These are phyloP conservation scores for Lactifluus subvellereus DNA, from an alignment of 768 basidiomycete species.

Conservation along the genomic window DNA sequence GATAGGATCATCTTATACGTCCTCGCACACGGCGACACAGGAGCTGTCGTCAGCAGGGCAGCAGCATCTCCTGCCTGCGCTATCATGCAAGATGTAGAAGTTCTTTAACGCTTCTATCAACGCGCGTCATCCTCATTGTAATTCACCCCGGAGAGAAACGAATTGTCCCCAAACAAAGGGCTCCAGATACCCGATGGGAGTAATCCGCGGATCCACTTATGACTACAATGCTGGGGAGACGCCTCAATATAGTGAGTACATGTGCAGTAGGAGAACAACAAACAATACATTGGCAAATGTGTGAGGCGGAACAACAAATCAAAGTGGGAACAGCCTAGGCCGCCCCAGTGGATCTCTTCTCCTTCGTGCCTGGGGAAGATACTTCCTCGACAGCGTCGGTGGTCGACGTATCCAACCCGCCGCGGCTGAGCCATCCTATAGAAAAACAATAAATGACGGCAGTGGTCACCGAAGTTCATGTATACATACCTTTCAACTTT, in stretches of 20 bases:
- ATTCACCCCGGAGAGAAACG: no score
- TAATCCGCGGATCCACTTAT: background rate
- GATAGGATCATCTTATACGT: no score
- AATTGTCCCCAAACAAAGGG: no score
- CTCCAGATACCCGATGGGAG: no score
- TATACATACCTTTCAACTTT: slow-evolving; percentile 61
- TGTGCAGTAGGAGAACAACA: background rate
- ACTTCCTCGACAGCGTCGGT: slow-evolving; percentile 12
- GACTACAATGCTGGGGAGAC: background rate
- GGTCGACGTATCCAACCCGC: slow-evolving; percentile 8
- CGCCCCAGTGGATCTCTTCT: background rate
- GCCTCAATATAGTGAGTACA: background rate
- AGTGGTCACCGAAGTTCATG: background rate
- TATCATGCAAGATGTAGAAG: no score
- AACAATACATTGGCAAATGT: slow-evolving; percentile 1
- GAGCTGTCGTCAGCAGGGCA: no score
- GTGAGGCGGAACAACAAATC: background rate
- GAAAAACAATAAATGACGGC: background rate
- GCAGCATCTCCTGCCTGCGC: no score
- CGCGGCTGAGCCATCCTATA: slow-evolving; percentile 20
- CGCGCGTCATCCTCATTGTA: no score
- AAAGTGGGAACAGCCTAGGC: background rate
- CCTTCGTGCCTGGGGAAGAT: slow-evolving; percentile 10
- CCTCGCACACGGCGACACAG: background rate
- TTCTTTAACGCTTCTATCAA: no score